Evolutionary conservation across 169 alveolate species (phyloP).

Genomic region (Cryptosporidium sp.): DNA sequence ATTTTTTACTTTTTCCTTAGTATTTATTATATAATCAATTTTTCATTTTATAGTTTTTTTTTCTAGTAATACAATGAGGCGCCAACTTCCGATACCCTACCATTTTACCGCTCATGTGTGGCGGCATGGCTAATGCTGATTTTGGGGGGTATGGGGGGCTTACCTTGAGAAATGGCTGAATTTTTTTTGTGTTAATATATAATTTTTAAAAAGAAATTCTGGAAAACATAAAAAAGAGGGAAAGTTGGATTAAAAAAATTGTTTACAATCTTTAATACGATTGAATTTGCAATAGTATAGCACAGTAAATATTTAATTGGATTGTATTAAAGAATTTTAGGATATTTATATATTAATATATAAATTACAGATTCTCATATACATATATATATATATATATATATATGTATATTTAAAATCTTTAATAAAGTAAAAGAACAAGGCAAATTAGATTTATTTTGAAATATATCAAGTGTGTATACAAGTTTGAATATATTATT

Average conservation of each 20-base stretch:
- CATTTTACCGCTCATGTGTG: background rate
- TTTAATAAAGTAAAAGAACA: background rate
- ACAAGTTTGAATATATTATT: background rate
- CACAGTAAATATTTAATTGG: background rate
- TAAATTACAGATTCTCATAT: too few relatives aligned
- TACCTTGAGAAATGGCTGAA: background rate
- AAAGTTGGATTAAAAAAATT: too few relatives aligned
- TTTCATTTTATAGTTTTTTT: background rate
- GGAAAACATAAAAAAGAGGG: background rate
- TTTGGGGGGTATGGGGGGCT: conserved; percentile 23
- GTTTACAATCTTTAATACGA: background rate
- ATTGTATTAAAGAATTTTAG: background rate
- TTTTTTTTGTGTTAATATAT: background rate
- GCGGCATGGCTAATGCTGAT: background rate
- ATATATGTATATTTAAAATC: too few relatives aligned
- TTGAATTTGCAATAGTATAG: background rate
- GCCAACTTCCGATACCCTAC: background rate
- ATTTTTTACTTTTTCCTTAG: background rate
- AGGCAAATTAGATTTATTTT: background rate
- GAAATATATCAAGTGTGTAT: background rate
- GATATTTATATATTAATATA: too few relatives aligned
- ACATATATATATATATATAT: too few relatives aligned
- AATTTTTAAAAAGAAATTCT: too few relatives aligned
- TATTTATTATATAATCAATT: background rate
- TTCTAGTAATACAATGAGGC: background rate